Percentiles rank a stretch among this genome's conserved stretches.
phyloP scores from a whole-genome alignment of 2,329 filamentous ascomycete species.

The Beauveria bassiana region DNA sequence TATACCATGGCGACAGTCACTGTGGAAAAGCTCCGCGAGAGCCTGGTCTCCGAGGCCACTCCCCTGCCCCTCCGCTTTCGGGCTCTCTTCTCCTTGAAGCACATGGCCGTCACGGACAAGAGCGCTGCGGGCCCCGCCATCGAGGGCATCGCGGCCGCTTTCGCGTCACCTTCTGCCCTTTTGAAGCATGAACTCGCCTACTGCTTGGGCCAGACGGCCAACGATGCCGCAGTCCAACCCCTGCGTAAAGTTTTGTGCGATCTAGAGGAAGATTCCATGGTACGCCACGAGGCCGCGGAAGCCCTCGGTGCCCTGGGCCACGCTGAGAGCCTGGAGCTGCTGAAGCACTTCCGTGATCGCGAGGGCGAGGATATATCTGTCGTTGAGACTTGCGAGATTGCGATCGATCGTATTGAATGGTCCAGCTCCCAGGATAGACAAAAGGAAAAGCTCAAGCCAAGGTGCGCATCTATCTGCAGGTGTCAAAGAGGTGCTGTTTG shows the following conservation, averaged over 20 bases:
- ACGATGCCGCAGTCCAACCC: constrained; percentile 64
- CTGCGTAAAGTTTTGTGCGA: constrained; percentile 70
- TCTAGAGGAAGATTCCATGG: constrained; percentile 84
- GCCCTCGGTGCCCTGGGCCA: constrained; percentile 84
- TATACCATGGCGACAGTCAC: constrained; percentile 30
- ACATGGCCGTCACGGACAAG: constrained; percentile 69
- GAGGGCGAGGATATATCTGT: constrained; percentile 70
- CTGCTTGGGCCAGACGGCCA: constrained; percentile 85
- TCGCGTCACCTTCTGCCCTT: constrained; percentile 76
- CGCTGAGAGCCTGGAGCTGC: constrained; percentile 61
- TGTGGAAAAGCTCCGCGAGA: constrained; percentile 60
- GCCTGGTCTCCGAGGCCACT: constrained; percentile 70
- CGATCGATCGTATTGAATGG: constrained; percentile 90
- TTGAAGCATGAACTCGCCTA: constrained; percentile 97
- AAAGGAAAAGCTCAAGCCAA: constrained; percentile 70
- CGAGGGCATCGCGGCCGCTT: constrained; percentile 80
- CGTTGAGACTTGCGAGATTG: constrained; percentile 95
- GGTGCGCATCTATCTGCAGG: constrained; percentile 43
- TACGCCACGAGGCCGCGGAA: constrained; percentile 92
- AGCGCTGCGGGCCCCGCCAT: constrained; percentile 49
- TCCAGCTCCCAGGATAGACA: constrained; percentile 67
- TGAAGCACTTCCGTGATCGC: constrained; percentile 68
- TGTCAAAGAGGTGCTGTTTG: constrained; percentile 14
- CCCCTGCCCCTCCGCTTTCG: constrained; percentile 87
- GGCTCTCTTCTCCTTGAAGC: constrained; percentile 94